Conservation (phyloP, 352 stramenopile species). For the Globisporangium abappressorium region DNA sequence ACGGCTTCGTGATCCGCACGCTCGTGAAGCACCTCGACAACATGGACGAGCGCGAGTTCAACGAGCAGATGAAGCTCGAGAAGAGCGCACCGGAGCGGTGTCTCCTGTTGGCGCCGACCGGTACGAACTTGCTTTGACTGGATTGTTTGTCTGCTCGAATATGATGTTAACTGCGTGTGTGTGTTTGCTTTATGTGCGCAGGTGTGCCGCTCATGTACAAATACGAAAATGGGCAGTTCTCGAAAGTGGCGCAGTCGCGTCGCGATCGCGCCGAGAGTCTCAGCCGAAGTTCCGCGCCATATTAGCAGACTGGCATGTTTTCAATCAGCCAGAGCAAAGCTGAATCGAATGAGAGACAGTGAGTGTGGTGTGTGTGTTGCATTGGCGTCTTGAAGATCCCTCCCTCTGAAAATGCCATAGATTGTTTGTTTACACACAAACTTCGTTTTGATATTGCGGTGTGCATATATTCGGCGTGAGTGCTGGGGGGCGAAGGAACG, state of each 20-base stretch:
- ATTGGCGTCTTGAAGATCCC: background rate
- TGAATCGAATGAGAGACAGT: background rate
- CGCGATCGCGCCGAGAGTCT: constrained; percentile 74
- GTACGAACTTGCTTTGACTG: constrained; percentile 23
- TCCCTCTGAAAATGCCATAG: background rate
- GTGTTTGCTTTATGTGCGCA: constrained; percentile 15
- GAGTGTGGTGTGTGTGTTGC: background rate
- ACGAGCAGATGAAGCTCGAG: constrained; percentile 82
- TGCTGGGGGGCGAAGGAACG: too few species aligned
- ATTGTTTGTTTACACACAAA: background rate
- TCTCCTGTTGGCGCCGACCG: constrained; percentile 68
- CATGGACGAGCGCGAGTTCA: constrained; percentile 75
- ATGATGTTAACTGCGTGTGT: background rate
- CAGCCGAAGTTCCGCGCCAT: constrained; percentile 64
- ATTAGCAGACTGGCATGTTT: constrained; percentile 26
- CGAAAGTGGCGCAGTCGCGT: constrained; percentile 66
- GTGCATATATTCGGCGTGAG: too few species aligned
- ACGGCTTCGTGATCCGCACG: constrained; percentile 84
- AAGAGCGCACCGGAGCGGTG: constrained; percentile 75
- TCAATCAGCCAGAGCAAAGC: background rate
- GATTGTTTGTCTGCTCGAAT: background rate
- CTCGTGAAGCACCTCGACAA: constrained; percentile 82
- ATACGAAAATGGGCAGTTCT: constrained; percentile 69
- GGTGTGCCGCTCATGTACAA: constrained; percentile 84
- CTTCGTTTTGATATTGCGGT: too few species aligned